Percentiles rank a stretch among this genome's conserved stretches.
These are phyloP conservation scores for Epithele typhae DNA, from an alignment of 768 basidiomycete genomes.

Conservation along the genomic window DNA sequence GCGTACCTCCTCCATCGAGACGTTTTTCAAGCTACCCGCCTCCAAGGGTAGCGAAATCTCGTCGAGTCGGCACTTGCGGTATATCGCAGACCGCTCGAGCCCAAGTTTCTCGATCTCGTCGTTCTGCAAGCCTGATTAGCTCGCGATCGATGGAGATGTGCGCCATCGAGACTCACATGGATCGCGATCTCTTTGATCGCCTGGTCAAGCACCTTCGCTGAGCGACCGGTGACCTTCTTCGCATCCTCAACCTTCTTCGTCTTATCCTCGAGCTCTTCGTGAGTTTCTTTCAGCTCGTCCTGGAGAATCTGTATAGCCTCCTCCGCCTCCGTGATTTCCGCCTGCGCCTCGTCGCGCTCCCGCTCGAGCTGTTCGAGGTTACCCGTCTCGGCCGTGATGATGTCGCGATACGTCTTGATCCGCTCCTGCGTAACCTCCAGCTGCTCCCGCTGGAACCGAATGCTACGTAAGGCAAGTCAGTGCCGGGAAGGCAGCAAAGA, in stretches of 20 bases:
- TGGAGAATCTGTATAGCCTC: conserved; percentile 51
- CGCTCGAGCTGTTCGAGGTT: conserved; percentile 50
- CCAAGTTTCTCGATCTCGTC: conserved; percentile 90
- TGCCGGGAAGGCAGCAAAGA: not conserved
- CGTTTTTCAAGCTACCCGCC: conserved; percentile 73
- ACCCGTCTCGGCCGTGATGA: conserved; percentile 46
- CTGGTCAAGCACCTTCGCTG: conserved; percentile 76
- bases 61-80: conserved; percentile 90
- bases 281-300: conserved; percentile 55
- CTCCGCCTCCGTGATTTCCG: conserved; percentile 58
- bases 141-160: not conserved
- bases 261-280: conserved; percentile 68
- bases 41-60: conserved; percentile 81
- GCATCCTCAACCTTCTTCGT: conserved; percentile 70
- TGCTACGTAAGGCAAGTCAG: conserved; percentile 37
- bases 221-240: conserved; percentile 65
- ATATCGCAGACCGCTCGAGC: conserved; percentile 80
- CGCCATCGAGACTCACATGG: conserved; percentile 45
- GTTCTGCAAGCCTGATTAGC: conserved; percentile 39
- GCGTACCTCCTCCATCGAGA: conserved; percentile 92
- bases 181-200: conserved; percentile 85
- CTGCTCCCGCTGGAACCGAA: conserved; percentile 79
- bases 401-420: conserved; percentile 46
- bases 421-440: conserved; percentile 62
- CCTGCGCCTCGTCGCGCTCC: conserved; percentile 50